phyloP scores from a whole-genome alignment of 2,329 filamentous ascomycete species.

The Hypomyces perniciosus region DNA sequence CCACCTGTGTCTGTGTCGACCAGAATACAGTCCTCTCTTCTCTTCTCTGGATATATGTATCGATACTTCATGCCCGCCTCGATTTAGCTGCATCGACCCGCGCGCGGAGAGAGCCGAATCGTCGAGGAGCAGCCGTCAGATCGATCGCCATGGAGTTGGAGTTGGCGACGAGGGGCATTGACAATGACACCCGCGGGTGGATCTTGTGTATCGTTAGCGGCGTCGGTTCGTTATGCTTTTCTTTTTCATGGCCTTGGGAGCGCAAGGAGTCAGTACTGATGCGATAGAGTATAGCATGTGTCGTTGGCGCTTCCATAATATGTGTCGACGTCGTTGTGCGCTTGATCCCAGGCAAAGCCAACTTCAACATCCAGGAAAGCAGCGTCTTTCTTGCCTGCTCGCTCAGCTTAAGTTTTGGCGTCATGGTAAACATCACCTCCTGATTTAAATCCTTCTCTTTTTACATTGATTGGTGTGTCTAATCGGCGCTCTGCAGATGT shows the following conservation, averaged over 20 bases:
- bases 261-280: slow-evolving; percentile 1
- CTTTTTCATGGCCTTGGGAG: background rate
- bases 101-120: background rate
- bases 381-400: slow-evolving; percentile 83
- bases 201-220: slow-evolving; percentile 85
- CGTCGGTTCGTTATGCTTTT: slow-evolving; percentile 42
- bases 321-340: slow-evolving; percentile 77
- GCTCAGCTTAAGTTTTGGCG: slow-evolving; percentile 86
- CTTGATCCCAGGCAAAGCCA: slow-evolving; percentile 62
- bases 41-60: too few relatives aligned
- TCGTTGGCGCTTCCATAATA: slow-evolving; percentile 76
- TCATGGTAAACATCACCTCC: slow-evolving; percentile 64
- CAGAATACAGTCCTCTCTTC: too few relatives aligned
- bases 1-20: too few relatives aligned
- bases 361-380: slow-evolving; percentile 85
- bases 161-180: slow-evolving; percentile 34
- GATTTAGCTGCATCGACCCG: slow-evolving; percentile 3
- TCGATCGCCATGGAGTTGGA: slow-evolving; percentile 44
- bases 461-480: background rate
- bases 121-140: background rate
- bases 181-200: slow-evolving; percentile 89
- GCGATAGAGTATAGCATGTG: slow-evolving; percentile 44
- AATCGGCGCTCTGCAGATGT: slow-evolving; percentile 53
- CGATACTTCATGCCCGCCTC: slow-evolving; percentile 2
- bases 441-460: background rate